A percentile compares a stretch with the other conserved stretches of the same genome.
Evolutionary conservation across 805 yeast species (phyloP).

Genomic region (Sugiyamaella smithiae): DNA sequence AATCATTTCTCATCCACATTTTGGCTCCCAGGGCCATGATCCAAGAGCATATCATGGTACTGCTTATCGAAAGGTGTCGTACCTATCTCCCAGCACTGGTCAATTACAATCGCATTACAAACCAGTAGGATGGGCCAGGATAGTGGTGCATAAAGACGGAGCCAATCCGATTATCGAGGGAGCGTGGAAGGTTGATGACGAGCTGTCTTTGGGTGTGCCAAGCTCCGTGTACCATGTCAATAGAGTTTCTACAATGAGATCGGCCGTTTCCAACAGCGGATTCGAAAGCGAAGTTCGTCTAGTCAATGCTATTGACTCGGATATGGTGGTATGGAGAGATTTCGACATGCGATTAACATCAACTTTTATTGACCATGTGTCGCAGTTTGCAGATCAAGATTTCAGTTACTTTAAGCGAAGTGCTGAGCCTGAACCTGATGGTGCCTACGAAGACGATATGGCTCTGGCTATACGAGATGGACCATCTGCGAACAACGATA

Average conservation of each 20-base stretch:
- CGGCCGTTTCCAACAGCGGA: constrained; percentile 8
- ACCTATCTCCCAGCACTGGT: constrained; percentile 18
- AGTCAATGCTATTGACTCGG: constrained; percentile 11
- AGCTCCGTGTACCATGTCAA: constrained; percentile 29
- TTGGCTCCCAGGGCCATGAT: constrained; percentile 6
- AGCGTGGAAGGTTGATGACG: constrained; percentile 34
- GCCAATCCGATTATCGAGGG: constrained; percentile 25
- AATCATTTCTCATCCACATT: constrained; percentile 21
- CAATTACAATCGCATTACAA: constrained; percentile 17
- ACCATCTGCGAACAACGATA: constrained; percentile 20
- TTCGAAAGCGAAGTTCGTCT: constrained; percentile 17
- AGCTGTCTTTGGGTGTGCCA: constrained; percentile 30
- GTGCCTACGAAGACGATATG: constrained; percentile 1
- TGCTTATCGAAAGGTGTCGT: constrained; percentile 28
- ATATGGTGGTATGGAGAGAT: constrained; percentile 31
- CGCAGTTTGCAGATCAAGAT: constrained; percentile 8
- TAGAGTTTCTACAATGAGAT: constrained; percentile 14
- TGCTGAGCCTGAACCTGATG: background rate
- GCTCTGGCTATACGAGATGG: background rate
- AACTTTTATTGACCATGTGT: constrained; percentile 3
- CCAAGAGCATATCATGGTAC: constrained; percentile 25
- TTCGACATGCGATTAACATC: constrained; percentile 21
- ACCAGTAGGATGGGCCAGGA: constrained; percentile 36
- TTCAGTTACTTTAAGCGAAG: constrained; percentile 2
- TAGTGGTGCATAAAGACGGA: constrained; percentile 25